Base-by-base conservation (phyloP, 306 rosid genomes). In the Macrotyloma uniflorum region DNA sequence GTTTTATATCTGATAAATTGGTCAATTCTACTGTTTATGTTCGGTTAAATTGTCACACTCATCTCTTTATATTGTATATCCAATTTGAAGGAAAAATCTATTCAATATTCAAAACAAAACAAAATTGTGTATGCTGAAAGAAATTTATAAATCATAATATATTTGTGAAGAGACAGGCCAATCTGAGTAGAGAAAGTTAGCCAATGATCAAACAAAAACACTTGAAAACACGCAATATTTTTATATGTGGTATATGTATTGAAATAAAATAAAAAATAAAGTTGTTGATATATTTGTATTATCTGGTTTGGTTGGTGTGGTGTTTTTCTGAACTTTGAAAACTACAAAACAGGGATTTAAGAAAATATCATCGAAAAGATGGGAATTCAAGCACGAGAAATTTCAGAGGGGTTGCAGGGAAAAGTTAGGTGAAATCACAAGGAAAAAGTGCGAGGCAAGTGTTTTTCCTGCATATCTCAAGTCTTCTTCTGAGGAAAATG, bases 371-470 rank as follows among this genome's bases (percentile, higher is more conserved):
- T 80, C 95, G 0, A 90, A 90, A 72, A 81, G 83, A 79, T 93
- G 98, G 98, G 96, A 93, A 69, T 93, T 93, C 87, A 86, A 90
- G 90, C 98, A 93, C 47, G 93, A 93, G 80, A 91, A 90, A 82
- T 93, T 93, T 65, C 87, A 82, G 66, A 91, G 83, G 46, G 96
- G 97, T 1, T 63, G 87, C 50, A 86, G 58, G 87, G 72, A 87
- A 0, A 66, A 82, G 90, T 76, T 93, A 11, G 79, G 23, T 20
- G 92, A 87, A 84, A 93, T 93, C 76, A 86, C 80, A 0, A 79
- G 98, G 51, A 93, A 93, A 82, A 93, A 86, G 82, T 86, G 98
- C 18, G 98, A 88, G 79, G 90, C 98, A 8, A 91, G 98, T 19
- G 86, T 89, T 6, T 93, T 93, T 73, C 98, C 98, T 63, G 81